Evolutionary conservation across 2,329 filamentous ascomycete genomes (phyloP).

Genomic region (Phialophora expanda): DNA sequence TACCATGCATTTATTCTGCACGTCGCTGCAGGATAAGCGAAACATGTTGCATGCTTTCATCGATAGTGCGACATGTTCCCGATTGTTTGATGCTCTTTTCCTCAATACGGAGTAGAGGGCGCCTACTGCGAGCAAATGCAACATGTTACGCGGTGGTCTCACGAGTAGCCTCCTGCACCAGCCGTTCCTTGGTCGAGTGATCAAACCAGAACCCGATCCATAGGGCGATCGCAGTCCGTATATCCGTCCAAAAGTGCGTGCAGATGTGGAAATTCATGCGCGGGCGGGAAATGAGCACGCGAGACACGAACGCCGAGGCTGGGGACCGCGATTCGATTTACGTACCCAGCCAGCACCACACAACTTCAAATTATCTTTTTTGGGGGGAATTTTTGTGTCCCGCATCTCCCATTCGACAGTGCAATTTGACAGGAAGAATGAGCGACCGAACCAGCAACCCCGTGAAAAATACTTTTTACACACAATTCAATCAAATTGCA

Average conservation of each 20-base stretch:
- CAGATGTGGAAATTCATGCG: constrained; percentile 8
- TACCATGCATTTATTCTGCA: neutral
- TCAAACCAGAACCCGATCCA: neutral
- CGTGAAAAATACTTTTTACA: neutral
- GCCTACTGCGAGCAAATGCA: neutral
- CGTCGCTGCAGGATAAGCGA: constrained; percentile 9
- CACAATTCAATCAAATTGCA: neutral
- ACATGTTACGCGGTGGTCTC: neutral
- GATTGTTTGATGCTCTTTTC: neutral
- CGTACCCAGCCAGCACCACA: too few species aligned
- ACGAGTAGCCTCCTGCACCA: neutral
- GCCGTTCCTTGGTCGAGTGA: neutral
- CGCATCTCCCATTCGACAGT: neutral
- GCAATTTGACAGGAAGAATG: neutral
- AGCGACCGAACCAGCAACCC: neutral
- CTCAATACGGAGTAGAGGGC: neutral
- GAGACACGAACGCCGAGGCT: constrained; percentile 5
- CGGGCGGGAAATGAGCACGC: constrained; percentile 1
- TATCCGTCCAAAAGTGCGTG: neutral
- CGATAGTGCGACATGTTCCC: neutral
- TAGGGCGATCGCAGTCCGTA: neutral
- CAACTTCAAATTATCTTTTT: neutral
- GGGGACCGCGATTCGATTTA: neutral
- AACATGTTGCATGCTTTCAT: neutral
- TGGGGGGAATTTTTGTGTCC: too few species aligned